A percentile compares a stretch with the other conserved stretches of the same genome.
Conservation (phyloP, 257 asterid species). For the Fraxinus cuspidata region DNA sequence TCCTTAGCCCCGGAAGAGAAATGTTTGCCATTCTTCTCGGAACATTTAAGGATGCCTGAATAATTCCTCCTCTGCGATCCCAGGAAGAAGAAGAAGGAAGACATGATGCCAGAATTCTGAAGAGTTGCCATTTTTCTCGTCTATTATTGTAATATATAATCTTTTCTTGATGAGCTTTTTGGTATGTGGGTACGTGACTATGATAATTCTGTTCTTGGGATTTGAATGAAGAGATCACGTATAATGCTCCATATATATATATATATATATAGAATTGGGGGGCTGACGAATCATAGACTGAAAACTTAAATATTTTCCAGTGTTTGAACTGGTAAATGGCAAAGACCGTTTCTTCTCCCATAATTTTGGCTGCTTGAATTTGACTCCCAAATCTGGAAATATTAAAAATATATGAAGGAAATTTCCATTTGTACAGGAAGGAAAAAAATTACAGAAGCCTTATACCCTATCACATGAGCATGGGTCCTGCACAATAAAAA, state of each 20-base stretch:
- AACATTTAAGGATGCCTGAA: slow-evolving; percentile 17
- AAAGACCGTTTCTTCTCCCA: slow-evolving; percentile 23
- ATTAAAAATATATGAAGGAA: no score
- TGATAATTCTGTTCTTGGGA: background rate
- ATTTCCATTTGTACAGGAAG: no score
- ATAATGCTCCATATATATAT: no score
- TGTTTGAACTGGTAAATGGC: slow-evolving; percentile 28
- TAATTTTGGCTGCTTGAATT: no score
- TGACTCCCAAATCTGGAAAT: no score
- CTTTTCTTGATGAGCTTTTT: background rate
- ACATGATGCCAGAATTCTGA: slow-evolving; percentile 12
- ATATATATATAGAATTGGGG: background rate
- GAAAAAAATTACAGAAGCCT: no score
- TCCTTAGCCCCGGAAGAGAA: slow-evolving; percentile 8
- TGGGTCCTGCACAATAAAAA: no score
- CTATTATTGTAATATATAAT: background rate
- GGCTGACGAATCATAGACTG: background rate
- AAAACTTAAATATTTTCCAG: background rate
- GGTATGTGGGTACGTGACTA: background rate
- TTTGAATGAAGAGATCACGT: slow-evolving; percentile 21
- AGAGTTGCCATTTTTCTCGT: slow-evolving; percentile 23
- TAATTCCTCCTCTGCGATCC: background rate
- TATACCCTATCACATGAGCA: no score
- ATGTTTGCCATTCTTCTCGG: background rate
- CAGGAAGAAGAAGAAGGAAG: background rate